A percentile compares a stretch with the other conserved stretches of the same genome.
phyloP scores from a whole-genome alignment of 1,284 basidiomycete genomes.

The Marasmius fiardii region DNA sequence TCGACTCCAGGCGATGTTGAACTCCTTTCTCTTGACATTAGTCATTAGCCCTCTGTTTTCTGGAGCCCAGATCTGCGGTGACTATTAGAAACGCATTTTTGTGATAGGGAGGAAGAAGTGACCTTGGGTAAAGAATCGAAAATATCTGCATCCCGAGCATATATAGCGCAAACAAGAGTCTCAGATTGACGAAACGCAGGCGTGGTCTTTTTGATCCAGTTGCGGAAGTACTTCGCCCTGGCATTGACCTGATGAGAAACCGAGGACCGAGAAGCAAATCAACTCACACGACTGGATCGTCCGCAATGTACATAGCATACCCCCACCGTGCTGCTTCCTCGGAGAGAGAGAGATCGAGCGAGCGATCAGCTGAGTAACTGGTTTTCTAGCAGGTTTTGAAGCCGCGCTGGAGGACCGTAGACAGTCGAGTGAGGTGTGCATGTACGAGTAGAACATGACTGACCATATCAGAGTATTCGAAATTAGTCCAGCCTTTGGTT shows the following conservation, averaged over 20 bases:
- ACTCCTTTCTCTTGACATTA: background rate
- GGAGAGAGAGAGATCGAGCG: too few species aligned
- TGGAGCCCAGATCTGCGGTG: background rate
- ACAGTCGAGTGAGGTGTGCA: too few species aligned
- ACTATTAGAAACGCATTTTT: background rate
- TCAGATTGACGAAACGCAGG: background rate
- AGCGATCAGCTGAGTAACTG: too few species aligned
- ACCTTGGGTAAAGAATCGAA: background rate
- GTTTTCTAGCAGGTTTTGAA: too few species aligned
- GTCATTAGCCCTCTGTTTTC: background rate
- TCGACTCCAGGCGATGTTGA: background rate
- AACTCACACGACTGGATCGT: background rate
- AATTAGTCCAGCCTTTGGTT: slow-evolving; percentile 14
- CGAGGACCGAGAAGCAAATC: background rate
- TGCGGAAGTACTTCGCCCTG: background rate
- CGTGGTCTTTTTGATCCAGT: background rate
- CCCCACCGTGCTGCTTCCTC: slow-evolving; percentile 1
- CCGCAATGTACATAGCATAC: background rate
- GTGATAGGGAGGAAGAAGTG: background rate
- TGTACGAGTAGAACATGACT: background rate
- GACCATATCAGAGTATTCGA: slow-evolving; percentile 13
- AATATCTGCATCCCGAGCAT: background rate
- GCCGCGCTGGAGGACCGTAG: too few species aligned
- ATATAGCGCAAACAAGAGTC: background rate
- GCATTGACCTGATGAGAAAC: background rate